Percentiles rank a stretch among this genome's conserved stretches.
Evolutionary conservation across 2,329 filamentous ascomycete species (phyloP).

Genomic region (Endoconidiophora laricicola): DNA sequence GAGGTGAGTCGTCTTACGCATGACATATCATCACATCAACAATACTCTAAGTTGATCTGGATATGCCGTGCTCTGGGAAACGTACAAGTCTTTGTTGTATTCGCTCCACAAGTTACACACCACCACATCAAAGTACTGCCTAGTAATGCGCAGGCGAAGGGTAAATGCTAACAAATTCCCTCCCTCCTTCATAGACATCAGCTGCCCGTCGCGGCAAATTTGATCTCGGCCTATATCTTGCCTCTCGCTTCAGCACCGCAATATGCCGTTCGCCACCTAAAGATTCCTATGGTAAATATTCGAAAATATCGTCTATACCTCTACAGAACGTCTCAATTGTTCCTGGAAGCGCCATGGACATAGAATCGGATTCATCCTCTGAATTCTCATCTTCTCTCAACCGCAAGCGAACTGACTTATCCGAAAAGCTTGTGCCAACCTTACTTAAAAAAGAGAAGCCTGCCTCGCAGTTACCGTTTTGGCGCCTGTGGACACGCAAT

Average conservation of each 20-base stretch:
- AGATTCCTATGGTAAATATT: not conserved
- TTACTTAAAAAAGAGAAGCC: not conserved
- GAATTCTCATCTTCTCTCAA: not conserved
- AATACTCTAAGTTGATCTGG: not conserved
- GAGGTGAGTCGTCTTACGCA: constrained; percentile 29
- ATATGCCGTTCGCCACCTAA: constrained; percentile 15
- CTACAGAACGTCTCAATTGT: not conserved
- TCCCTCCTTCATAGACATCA: constrained; percentile 24
- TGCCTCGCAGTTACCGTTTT: constrained; percentile 21
- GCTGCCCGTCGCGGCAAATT: constrained; percentile 28
- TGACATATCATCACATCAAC: constrained; percentile 1
- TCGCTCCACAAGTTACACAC: no score
- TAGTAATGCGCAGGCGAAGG: no score
- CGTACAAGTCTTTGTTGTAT: no score
- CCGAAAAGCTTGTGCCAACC: not conserved
- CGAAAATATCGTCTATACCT: constrained; percentile 3
- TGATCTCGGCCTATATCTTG: constrained; percentile 27
- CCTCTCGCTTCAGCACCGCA: constrained; percentile 19
- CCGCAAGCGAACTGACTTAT: not conserved
- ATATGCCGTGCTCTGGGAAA: no score
- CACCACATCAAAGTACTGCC: no score
- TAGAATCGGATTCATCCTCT: not conserved
- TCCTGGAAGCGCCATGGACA: not conserved
- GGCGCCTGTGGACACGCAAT: constrained; percentile 30
- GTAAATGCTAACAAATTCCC: no score